Evolutionary conservation across 257 asterid species (phyloP).

Genomic region (Solanum gandarillasii): DNA sequence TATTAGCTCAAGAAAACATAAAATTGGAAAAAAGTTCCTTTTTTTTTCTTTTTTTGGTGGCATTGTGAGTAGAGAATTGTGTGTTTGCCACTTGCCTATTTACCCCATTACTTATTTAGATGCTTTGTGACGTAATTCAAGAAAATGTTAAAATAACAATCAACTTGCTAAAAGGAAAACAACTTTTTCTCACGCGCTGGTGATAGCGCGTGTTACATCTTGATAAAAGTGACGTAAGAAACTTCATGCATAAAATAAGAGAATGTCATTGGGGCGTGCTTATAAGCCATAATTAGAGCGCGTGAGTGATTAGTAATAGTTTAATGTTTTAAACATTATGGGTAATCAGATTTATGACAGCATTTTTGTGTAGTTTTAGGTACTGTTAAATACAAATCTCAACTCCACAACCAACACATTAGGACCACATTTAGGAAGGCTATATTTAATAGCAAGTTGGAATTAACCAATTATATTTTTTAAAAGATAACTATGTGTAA

Average conservation of each 20-base stretch:
- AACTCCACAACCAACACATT: not conserved
- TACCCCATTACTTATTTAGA: not conserved
- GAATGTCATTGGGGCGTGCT: not conserved
- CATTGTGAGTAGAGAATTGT: not conserved
- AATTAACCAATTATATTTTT: not conserved
- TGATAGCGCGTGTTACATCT: not conserved
- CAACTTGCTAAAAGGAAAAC: not conserved
- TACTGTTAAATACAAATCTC: not conserved
- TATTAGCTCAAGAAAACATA: not conserved
- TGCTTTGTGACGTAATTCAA: not conserved
- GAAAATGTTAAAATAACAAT: not conserved
- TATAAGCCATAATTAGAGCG: not conserved
- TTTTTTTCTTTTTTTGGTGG: not conserved
- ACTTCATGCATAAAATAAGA: not conserved
- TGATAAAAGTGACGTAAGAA: not conserved
- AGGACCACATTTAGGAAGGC: not conserved
- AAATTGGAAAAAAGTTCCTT: not conserved
- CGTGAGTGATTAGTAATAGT: not conserved
- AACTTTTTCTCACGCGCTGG: not conserved
- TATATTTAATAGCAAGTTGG: not conserved
- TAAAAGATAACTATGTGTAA: not conserved
- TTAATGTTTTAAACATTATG: not conserved
- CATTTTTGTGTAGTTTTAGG: not conserved
- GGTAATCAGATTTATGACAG: not conserved
- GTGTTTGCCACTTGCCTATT: constrained; percentile 1